phyloP scores from a whole-genome alignment of 2,329 filamentous ascomycete genomes.

The Trichoderma sp. region DNA sequence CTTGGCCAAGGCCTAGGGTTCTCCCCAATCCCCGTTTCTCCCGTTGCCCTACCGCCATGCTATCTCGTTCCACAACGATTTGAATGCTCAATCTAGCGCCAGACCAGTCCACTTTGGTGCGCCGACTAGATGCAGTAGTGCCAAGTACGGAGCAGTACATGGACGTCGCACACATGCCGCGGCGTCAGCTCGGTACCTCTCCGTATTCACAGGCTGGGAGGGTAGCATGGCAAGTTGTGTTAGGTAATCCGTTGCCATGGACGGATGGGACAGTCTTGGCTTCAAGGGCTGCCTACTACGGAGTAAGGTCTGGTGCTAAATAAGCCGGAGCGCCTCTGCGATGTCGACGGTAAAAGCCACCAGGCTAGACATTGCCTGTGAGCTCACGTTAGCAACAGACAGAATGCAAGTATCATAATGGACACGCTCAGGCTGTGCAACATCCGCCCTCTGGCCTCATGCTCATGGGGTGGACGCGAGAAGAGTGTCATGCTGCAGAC shows the following conservation, averaged over 20 bases:
- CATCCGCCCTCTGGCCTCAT: neutral
- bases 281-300: neutral
- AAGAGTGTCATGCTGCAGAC: conserved; percentile 11
- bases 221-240: neutral
- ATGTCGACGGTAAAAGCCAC: neutral
- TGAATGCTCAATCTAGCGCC: conserved; percentile 19
- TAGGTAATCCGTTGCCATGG: neutral
- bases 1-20: conserved; percentile 17
- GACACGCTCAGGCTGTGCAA: neutral
- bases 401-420: neutral
- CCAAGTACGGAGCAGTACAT: conserved; percentile 1
- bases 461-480: neutral
- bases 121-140: conserved; percentile 3
- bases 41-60: conserved; percentile 21
- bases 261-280: neutral
- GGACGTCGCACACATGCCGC: neutral
- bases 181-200: conserved; percentile 6
- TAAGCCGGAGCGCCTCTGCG: neutral
- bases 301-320: neutral
- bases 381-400: no score
- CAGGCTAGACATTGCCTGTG: no score
- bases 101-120: conserved; percentile 10
- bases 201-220: no score
- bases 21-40: conserved; percentile 14
- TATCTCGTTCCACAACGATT: conserved; percentile 18